These are phyloP conservation scores for Chlamydomonas incerta DNA, from an alignment of 139 green algal species.

Conservation along the genomic window DNA sequence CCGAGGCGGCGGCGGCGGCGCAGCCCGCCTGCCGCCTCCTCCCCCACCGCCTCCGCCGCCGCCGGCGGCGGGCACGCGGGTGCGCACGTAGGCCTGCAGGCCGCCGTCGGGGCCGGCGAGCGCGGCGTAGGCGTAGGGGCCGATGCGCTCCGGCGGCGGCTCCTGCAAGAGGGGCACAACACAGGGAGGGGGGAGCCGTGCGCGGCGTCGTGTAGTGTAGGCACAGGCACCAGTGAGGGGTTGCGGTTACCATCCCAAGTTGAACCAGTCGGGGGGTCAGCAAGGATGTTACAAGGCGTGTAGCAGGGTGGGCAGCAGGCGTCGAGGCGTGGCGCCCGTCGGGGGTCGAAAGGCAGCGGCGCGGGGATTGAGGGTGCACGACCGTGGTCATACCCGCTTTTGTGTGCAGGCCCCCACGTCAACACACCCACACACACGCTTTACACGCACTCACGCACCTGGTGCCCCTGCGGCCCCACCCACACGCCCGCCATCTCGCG, in stretches of 20 bases:
- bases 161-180: not conserved
- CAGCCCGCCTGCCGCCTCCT: not conserved
- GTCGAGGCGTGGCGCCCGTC: not conserved
- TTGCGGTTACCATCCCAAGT: no score
- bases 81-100: conserved; percentile 5
- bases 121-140: conserved; percentile 30
- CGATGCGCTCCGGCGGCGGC: conserved; percentile 34
- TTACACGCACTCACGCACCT: no score
- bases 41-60: not conserved
- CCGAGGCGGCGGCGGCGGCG: not conserved
- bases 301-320: not conserved
- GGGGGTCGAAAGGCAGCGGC: not conserved
- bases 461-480: not conserved
- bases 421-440: no score
- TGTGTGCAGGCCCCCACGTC: no score
- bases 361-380: not conserved
- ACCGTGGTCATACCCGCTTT: no score
- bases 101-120: conserved; percentile 24
- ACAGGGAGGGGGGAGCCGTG: no score
- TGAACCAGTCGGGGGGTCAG: no score
- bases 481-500: not conserved
- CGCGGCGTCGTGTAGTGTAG: no score
- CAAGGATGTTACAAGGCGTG: no score
- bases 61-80: not conserved
- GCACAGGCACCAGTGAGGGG: no score